Base-by-base conservation (phyloP, 2,329 filamentous ascomycete genomes). In the Cladosporium austrohemisphaericum region DNA sequence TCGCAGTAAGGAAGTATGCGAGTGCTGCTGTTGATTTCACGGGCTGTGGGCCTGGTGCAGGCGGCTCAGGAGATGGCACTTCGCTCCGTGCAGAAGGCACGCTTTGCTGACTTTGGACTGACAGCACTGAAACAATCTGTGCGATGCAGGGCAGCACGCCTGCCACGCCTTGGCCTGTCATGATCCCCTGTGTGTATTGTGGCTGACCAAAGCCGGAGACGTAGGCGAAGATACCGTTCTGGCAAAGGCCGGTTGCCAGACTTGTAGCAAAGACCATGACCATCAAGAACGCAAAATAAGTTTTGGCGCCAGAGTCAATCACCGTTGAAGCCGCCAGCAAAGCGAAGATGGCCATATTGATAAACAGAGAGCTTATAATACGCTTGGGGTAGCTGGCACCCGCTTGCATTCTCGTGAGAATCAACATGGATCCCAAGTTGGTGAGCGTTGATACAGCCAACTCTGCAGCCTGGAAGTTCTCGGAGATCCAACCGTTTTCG, bases 161-260 rank as follows among this genome's bases (percentile, higher is more conserved):
- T 0, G 93, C 91, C 3, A 98, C 77, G 25, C 85, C 92, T 68
- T 98, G 93, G 1, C 93, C 93, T 3, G 85, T 84, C 91, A 98
- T 97, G 68, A 97, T 90, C 19, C 86, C 92, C 69, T 97, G 92
- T 49, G 89, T 95, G 68, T 97, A 98, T 68, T 93, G 88, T 16
- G 85, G 81, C 44, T 87, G 77, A 28, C 85, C 88, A 62, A 95
- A 97, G 45, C 88, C 85, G 3, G 87, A 82, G 3, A 89, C 90
- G 65, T 91, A 97, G 2, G 93, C 89, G 66, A 96, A 95, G 9
- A 93, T 82, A 14, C 93, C 93, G 67, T 97, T 97, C 70, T 97
- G 93, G 57, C 91, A 86, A 43, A 96, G 75, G 0, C 87, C 91
- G 22, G 90, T 86, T 0, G 88, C 90, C 63, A 86, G 76, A 56